Evolutionary conservation across 2,329 filamentous ascomycete genomes (phyloP).

Genomic region (Tolypocladium pustulatum): DNA sequence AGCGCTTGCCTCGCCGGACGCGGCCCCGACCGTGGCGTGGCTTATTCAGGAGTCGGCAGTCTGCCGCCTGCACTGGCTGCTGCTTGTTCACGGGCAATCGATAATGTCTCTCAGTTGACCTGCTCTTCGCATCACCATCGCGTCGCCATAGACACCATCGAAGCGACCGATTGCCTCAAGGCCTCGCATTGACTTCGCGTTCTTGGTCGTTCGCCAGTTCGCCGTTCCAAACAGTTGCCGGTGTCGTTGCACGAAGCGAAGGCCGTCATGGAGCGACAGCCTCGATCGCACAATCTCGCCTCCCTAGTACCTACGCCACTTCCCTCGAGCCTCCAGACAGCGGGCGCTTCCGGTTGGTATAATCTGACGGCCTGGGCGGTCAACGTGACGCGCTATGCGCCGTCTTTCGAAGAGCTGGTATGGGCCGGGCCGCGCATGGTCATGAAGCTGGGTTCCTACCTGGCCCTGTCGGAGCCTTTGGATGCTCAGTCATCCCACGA

Average conservation of each 20-base stretch:
- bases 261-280: constrained; percentile 2
- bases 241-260: not conserved
- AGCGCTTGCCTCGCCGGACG: not conserved
- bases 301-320: constrained; percentile 4
- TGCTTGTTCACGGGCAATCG: not conserved
- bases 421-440: constrained; percentile 61
- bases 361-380: constrained; percentile 47
- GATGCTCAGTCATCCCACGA: constrained; percentile 30
- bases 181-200: not conserved
- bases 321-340: constrained; percentile 9
- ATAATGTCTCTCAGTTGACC: not conserved
- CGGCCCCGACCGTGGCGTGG: not conserved
- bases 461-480: constrained; percentile 47
- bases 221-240: not conserved
- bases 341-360: constrained; percentile 27
- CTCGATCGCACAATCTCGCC: not conserved
- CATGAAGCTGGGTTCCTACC: constrained; percentile 55
- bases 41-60: not conserved
- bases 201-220: not conserved
- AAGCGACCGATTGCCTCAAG: not conserved
- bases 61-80: not conserved
- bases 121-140: not conserved
- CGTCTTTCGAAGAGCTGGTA: constrained; percentile 58
- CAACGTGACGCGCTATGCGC: constrained; percentile 49
- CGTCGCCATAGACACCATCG: not conserved